Conservation (phyloP, 106 monocot species). For the Dendrobium nobile region DNA sequence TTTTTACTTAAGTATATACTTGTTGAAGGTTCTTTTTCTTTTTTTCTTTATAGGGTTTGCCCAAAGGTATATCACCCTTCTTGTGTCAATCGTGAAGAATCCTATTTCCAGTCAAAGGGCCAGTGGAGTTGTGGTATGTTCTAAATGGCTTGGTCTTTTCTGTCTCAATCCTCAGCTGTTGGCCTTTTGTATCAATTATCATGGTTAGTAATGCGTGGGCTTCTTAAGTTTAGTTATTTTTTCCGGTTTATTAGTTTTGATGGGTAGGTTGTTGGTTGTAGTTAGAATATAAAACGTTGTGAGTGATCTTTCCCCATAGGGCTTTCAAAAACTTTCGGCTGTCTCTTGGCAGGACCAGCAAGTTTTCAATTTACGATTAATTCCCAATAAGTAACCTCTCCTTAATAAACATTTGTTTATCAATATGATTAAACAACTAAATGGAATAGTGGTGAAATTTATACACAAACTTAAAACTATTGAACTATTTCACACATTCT, state of each 20-base stretch:
- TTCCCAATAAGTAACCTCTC: not conserved
- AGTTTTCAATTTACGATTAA: not conserved
- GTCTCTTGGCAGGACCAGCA: not conserved
- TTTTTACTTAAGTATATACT: not conserved
- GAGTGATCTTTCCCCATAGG: not conserved
- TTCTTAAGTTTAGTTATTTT: not conserved
- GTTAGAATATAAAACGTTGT: not conserved
- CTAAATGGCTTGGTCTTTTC: not conserved
- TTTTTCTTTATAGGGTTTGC: conserved; percentile 57
- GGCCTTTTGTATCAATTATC: not conserved
- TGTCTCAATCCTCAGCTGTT: not conserved
- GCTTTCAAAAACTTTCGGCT: not conserved
- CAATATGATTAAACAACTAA: not conserved
- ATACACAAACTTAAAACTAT: not conserved
- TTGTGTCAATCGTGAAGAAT: conserved; percentile 83
- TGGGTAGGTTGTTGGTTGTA: not conserved
- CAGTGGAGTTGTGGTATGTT: conserved; percentile 81
- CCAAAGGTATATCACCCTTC: conserved; percentile 91
- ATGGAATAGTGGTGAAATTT: not conserved
- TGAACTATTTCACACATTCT: not conserved
- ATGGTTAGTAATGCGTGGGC: not conserved
- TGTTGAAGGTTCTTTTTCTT: conserved; percentile 3
- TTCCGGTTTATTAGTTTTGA: not conserved
- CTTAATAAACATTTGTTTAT: not conserved
- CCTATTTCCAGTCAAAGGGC: conserved; percentile 78